Conservation (phyloP, 1,284 basidiomycete genomes). For the Trametes pubescens region DNA sequence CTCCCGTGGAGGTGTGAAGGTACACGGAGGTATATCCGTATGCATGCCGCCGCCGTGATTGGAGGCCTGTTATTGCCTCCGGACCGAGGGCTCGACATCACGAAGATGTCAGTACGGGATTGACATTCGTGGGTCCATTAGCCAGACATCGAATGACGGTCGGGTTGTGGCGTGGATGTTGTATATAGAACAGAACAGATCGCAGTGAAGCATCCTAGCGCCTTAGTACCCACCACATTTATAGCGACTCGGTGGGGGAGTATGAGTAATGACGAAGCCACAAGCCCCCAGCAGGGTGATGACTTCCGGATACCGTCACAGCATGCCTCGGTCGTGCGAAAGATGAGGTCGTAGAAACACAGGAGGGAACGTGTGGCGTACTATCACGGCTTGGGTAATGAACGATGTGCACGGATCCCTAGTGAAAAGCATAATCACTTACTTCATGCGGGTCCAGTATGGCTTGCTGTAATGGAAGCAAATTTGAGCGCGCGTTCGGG, state of each 20-base stretch:
- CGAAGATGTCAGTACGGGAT: not conserved
- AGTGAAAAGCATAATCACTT: too few species aligned
- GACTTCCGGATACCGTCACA: not conserved
- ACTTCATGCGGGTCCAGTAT: too few species aligned
- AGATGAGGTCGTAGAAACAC: too few species aligned
- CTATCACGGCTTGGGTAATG: too few species aligned
- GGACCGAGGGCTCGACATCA: constrained; percentile 6
- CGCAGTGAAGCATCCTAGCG: constrained; percentile 1
- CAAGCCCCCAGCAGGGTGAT: not conserved
- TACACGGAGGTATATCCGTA: not conserved
- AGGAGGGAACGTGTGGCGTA: too few species aligned
- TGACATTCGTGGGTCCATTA: constrained; percentile 9
- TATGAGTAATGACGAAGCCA: not conserved
- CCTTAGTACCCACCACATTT: not conserved
- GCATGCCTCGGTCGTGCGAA: too few species aligned
- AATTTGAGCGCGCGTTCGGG: too few species aligned
- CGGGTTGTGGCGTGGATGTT: not conserved
- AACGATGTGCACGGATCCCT: too few species aligned
- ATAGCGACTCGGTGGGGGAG: not conserved
- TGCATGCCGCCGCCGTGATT: not conserved
- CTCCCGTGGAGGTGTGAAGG: not conserved
- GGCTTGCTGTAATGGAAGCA: too few species aligned
- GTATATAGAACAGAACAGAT: not conserved
- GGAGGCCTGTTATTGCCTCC: constrained; percentile 1
- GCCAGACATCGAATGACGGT: not conserved